Evolutionary conservation across 495 filamentous ascomycete species (phyloP).

Genomic region (Penicillium manginii): DNA sequence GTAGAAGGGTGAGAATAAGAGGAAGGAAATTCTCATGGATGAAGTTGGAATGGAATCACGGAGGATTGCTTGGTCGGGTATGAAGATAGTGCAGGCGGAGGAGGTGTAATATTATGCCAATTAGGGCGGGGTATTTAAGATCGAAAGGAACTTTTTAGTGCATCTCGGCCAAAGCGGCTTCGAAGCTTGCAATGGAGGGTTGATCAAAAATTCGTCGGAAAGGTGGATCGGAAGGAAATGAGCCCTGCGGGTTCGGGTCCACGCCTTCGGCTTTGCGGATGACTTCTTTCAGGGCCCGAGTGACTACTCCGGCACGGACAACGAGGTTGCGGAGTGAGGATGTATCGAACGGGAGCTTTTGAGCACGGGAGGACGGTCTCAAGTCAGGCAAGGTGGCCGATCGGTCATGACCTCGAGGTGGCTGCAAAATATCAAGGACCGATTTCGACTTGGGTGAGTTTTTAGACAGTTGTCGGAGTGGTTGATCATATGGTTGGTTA

Average conservation of each 20-base stretch:
- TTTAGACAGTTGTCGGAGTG: constrained; percentile 26
- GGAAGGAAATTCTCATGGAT: constrained; percentile 14
- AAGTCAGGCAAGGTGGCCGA: constrained; percentile 43
- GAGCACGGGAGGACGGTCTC: constrained; percentile 51
- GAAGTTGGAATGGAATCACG: background rate
- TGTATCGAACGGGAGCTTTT: constrained; percentile 90
- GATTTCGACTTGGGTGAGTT: constrained; percentile 70
- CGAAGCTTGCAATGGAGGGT: constrained; percentile 39
- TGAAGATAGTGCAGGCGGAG: constrained; percentile 7
- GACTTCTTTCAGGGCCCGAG: constrained; percentile 71
- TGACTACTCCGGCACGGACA: constrained; percentile 77
- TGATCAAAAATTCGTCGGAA: constrained; percentile 53
- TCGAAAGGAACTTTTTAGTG: constrained; percentile 11
- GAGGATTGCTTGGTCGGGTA: background rate
- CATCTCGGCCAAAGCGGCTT: constrained; percentile 35
- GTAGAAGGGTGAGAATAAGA: background rate
- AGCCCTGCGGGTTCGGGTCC: constrained; percentile 58
- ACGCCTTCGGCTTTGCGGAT: constrained; percentile 80
- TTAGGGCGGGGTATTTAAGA: background rate
- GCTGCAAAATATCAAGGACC: constrained; percentile 83
- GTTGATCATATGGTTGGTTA: constrained; percentile 9
- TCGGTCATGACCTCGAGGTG: constrained; percentile 59
- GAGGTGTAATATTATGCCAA: constrained; percentile 5
- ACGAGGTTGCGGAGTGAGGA: constrained; percentile 87
- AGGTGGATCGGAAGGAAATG: constrained; percentile 40